These are phyloP conservation scores for Wakefieldia striispora DNA, from an alignment of 768 basidiomycete species.

Conservation along the genomic window DNA sequence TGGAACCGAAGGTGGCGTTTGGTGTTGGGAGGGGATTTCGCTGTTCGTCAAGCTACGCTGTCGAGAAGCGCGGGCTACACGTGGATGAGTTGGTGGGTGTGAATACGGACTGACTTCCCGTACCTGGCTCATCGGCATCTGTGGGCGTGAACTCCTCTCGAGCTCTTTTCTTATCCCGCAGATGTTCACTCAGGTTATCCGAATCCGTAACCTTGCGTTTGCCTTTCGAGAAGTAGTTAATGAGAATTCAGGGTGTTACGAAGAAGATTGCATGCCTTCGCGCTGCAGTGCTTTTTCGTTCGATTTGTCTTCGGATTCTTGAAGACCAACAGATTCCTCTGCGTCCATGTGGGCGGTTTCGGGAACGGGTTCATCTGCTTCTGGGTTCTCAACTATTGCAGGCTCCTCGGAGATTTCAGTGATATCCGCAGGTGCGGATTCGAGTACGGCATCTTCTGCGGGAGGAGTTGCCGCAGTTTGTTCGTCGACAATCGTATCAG, in stretches of 20 bases:
- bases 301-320: slow-evolving; percentile 11
- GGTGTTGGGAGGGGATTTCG: slow-evolving; percentile 15
- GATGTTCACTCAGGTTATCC: slow-evolving; percentile 22
- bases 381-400: slow-evolving; percentile 2
- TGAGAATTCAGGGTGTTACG: not conserved
- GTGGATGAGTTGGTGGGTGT: slow-evolving; percentile 1
- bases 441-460: slow-evolving; percentile 7
- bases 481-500: slow-evolving; percentile 4
- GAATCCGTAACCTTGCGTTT: slow-evolving; percentile 28
- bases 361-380: not conserved
- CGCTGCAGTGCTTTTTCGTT: slow-evolving; percentile 12
- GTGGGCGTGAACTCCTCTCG: slow-evolving; percentile 23
- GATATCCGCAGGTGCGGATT: slow-evolving; percentile 5
- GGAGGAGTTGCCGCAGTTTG: not conserved
- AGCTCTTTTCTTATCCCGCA: slow-evolving; percentile 28
- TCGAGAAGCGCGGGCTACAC: slow-evolving; percentile 16
- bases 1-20: slow-evolving; percentile 30
- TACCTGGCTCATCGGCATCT: slow-evolving; percentile 47
- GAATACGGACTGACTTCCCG: not conserved
- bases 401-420: slow-evolving; percentile 11
- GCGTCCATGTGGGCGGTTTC: slow-evolving; percentile 10
- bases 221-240: slow-evolving; percentile 12
- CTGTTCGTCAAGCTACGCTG: slow-evolving; percentile 14
- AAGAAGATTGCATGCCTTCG: slow-evolving; percentile 16
- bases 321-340: slow-evolving; percentile 10